Evolutionary conservation across 495 filamentous ascomycete genomes (phyloP).

Genomic region (Talaromyces wortmannii): DNA sequence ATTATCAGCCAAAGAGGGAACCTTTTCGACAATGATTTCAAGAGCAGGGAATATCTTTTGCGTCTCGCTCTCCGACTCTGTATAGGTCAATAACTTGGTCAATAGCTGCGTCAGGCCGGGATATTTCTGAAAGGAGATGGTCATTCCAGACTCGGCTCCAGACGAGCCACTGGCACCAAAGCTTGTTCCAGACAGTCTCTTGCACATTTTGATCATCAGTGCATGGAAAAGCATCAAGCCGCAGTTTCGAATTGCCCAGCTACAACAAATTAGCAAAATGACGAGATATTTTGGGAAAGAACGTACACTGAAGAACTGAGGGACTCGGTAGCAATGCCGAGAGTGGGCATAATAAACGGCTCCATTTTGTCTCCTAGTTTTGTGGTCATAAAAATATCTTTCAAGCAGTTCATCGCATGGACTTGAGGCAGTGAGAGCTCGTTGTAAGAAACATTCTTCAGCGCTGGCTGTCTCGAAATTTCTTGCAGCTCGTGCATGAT

Average conservation of each 20-base stretch:
- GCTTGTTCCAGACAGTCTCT: conserved; percentile 17
- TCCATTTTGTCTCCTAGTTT: conserved; percentile 59
- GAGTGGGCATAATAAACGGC: conserved; percentile 57
- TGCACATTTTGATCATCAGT: conserved; percentile 63
- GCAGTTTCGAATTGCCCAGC: conserved; percentile 91
- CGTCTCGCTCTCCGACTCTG: conserved; percentile 21
- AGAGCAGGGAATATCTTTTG: conserved; percentile 85
- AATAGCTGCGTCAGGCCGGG: conserved; percentile 63
- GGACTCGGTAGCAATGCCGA: conserved; percentile 67
- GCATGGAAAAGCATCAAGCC: conserved; percentile 84
- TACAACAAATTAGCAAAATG: conserved; percentile 21
- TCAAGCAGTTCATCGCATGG: conserved; percentile 86
- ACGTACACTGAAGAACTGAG: conserved; percentile 56
- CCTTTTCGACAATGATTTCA: conserved; percentile 62
- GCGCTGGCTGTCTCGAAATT: conserved; percentile 50
- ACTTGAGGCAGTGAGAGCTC: conserved; percentile 76
- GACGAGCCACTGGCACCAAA: conserved; percentile 35
- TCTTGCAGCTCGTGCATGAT: conserved; percentile 46
- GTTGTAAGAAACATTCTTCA: conserved; percentile 29
- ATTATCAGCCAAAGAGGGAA: conserved; percentile 23
- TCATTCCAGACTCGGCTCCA: conserved; percentile 32
- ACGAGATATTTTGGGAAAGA: not conserved
- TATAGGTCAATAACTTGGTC: conserved; percentile 51
- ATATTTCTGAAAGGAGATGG: conserved; percentile 55
- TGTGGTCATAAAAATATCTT: conserved; percentile 78